phyloP scores from a whole-genome alignment of 495 filamentous ascomycete species.

The Elasticomyces elasticus region DNA sequence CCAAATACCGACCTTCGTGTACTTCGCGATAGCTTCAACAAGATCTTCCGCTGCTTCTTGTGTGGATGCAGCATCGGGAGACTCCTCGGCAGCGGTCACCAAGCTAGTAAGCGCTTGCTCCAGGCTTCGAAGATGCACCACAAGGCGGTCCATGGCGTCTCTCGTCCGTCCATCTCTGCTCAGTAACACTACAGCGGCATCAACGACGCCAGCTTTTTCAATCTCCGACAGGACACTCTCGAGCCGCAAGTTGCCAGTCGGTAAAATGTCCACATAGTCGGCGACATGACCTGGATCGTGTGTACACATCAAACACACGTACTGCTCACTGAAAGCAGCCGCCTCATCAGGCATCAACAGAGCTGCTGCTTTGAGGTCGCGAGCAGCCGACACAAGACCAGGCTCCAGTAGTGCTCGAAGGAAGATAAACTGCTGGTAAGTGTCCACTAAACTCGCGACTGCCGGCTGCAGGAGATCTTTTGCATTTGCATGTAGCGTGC shows the following conservation, averaged over 20 bases:
- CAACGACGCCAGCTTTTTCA: slow-evolving; percentile 79
- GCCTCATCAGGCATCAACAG: neutral
- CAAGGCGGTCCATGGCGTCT: slow-evolving; percentile 73
- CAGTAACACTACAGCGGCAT: slow-evolving; percentile 86
- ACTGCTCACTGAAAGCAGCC: slow-evolving; percentile 60
- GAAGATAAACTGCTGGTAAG: slow-evolving; percentile 63
- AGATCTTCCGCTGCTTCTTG: slow-evolving; percentile 51
- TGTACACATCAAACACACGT: slow-evolving; percentile 80
- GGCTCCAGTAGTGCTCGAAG: slow-evolving; percentile 72
- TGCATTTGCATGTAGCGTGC: slow-evolving; percentile 55
- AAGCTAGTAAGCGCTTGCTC: slow-evolving; percentile 71
- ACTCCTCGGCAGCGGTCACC: slow-evolving; percentile 44
- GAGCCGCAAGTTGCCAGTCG: slow-evolving; percentile 69
- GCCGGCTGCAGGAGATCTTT: slow-evolving; percentile 63
- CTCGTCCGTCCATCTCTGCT: slow-evolving; percentile 78
- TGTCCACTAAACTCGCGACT: slow-evolving; percentile 52
- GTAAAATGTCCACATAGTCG: slow-evolving; percentile 68
- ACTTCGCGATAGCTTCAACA: slow-evolving; percentile 72
- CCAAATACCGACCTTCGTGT: slow-evolving; percentile 85
- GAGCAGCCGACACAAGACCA: slow-evolving; percentile 17
- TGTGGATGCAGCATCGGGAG: slow-evolving; percentile 44
- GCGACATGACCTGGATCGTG: slow-evolving; percentile 76
- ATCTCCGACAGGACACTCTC: slow-evolving; percentile 76
- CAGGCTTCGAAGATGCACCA: slow-evolving; percentile 65
- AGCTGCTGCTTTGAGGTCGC: neutral